phyloP scores from a whole-genome alignment of 257 asterid genomes.

The Penstemon eatonii region DNA sequence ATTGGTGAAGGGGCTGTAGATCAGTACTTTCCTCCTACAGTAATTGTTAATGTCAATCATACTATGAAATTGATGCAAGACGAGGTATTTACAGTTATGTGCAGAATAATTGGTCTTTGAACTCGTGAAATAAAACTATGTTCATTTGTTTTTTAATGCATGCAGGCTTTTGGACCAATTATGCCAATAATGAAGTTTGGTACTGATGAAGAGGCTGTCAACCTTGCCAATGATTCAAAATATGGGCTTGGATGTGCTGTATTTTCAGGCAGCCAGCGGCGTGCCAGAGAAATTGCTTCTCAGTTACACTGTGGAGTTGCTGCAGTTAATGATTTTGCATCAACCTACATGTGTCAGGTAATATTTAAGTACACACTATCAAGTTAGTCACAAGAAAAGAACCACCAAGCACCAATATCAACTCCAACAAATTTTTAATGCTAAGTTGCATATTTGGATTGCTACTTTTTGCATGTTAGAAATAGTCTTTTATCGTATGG shows the following conservation, averaged over 20 bases:
- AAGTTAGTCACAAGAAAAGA: not conserved
- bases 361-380: slow-evolving; percentile 1
- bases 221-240: slow-evolving; percentile 87
- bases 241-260: slow-evolving; percentile 99
- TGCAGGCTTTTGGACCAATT: slow-evolving; percentile 97
- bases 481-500: too few species aligned
- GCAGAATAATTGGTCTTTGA: slow-evolving; percentile 10
- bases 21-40: slow-evolving; percentile 97
- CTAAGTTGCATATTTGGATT: too few species aligned
- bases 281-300: slow-evolving; percentile 80
- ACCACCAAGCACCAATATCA: not conserved
- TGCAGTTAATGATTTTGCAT: slow-evolving; percentile 90
- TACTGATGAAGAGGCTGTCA: slow-evolving; percentile 82
- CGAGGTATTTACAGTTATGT: slow-evolving; percentile 56
- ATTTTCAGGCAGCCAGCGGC: slow-evolving; percentile 88
- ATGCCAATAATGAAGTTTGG: slow-evolving; percentile 94
- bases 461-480: too few species aligned
- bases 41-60: slow-evolving; percentile 81
- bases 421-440: not conserved
- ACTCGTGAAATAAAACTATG: slow-evolving; percentile 17
- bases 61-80: slow-evolving; percentile 96
- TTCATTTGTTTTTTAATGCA: slow-evolving; percentile 19
- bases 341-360: slow-evolving; percentile 98
- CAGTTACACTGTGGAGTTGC: slow-evolving; percentile 87
- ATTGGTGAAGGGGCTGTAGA: slow-evolving; percentile 97